Conservation (phyloP, 2,329 filamentous ascomycete genomes). For the Alternaria sp. region DNA sequence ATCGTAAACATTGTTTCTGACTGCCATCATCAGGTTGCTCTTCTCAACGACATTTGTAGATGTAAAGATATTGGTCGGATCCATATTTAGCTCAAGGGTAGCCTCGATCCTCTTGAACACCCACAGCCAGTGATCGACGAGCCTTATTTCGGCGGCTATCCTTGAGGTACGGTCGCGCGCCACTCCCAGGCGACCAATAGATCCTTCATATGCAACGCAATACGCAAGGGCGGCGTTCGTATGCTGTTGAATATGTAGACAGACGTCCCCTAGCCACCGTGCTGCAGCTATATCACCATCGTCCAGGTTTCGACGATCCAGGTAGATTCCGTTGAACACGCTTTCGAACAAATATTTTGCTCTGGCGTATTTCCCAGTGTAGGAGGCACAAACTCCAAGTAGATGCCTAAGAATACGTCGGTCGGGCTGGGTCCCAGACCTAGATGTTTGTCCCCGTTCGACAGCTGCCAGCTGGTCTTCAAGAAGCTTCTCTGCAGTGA, state of each 20-base stretch:
- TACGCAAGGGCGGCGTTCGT: constrained; percentile 37
- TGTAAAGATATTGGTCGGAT: constrained; percentile 32
- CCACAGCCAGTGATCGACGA: constrained; percentile 28
- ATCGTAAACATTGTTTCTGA: constrained; percentile 14
- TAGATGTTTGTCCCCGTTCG: constrained; percentile 30
- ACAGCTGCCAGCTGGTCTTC: constrained; percentile 35
- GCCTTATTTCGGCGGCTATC: constrained; percentile 25
- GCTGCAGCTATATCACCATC: constrained; percentile 43
- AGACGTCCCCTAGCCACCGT: constrained; percentile 43
- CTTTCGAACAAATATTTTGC: constrained; percentile 39
- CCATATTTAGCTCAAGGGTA: constrained; percentile 24
- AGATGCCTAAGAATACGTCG: constrained; percentile 34
- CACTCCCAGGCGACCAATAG: constrained; percentile 22
- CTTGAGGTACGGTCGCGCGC: constrained; percentile 19
- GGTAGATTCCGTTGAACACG: constrained; percentile 31
- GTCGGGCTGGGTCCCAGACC: constrained; percentile 29
- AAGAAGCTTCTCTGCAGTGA: constrained; percentile 23
- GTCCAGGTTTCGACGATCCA: constrained; percentile 27
- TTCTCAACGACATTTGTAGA: constrained; percentile 31
- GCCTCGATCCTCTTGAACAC: constrained; percentile 21
- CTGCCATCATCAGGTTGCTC: constrained; percentile 21
- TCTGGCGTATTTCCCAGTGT: constrained; percentile 32
- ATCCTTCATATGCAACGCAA: constrained; percentile 36
- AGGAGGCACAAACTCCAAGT: constrained; percentile 36
- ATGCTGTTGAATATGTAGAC: constrained; percentile 36